Evolutionary conservation across 1,284 basidiomycete species (phyloP), one percentile per base, ranked within the genome.

Genomic region (Melampsora americana): DNA sequence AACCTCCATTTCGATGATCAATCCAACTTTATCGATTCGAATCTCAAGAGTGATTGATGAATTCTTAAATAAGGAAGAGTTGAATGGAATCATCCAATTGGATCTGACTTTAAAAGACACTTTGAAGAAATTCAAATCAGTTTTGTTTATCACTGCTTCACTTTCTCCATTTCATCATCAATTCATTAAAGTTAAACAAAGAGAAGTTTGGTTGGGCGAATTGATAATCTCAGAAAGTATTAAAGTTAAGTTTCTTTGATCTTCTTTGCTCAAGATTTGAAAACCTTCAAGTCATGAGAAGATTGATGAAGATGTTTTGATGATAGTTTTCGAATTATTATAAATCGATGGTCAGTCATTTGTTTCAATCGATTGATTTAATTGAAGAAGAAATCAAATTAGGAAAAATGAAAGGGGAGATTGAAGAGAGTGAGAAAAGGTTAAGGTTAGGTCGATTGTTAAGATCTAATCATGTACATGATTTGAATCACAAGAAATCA

Each of bases 221-320:
- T 50, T 73, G 5, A 46, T 66, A 9, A 44, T 73, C 3, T 65
- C 64, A 26, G 71, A 73, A 28, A 73, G 71, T 44, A 61, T 73
- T 12, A 73, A 73, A 73, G 71, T 73, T 18, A 39, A 62, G 26
- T n/a, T 28, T 39, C 26, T 30, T 46, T 42, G 2, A 65, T 20
- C 12, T 64, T n/a, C 18, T 23, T 18, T 23, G 4, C 53, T 56
- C 28, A 16, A 5, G 28, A 61, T 14, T 30, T 7, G n/a, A n/a
- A n/a, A n/a, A n/a, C n/a, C n/a, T n/a, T n/a, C n/a, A n/a, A n/a
- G n/a, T n/a, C n/a, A n/a, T n/a, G n/a, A n/a, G n/a, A n/a, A n/a
- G n/a, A n/a, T n/a, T n/a, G n/a, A n/a, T n/a, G n/a, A n/a, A n/a
- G n/a, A n/a, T n/a, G n/a, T 53, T n/a, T 65, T 32, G 2, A n/a